Evolutionary conservation across 163 green algal genomes (phyloP), one percentile per base, ranked within the genome.

Genomic region (Chlamydomonas reinhardtii): DNA sequence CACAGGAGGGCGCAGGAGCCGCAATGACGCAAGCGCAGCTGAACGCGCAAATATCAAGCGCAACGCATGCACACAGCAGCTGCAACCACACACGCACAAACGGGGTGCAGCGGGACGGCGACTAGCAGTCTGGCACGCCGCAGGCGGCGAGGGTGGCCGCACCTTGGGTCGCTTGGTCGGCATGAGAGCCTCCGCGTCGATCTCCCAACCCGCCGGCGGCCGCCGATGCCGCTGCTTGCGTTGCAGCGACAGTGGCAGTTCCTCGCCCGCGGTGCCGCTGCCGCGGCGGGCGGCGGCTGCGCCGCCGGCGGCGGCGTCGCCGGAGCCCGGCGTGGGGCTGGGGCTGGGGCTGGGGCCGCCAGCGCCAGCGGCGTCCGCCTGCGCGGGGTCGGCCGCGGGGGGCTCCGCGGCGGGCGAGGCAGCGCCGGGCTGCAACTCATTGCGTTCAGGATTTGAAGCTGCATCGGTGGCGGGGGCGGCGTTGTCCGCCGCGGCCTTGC

Each of bases 211-310:
- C 2, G 76, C 76, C 1, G 76, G 76, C 15, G 76, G 76, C 39
- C 76, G 64, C 64, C 76, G 39, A 6, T 66, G 76, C 16, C 76
- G 76, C 76, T 84, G 76, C 64, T 84, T 84, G 29, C 76, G 76
- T 39, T 84, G 76, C 76, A 84, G 64, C 12, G 76, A 74, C 4
- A 84, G 20, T 0, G 76, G 65, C 22, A 74, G 74, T 9, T 82
- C 62, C 3, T 74, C 76, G 16, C 34, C 76, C 2, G 65, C 15
- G 4, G 56, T 0, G 25, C 22, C 61, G 29, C 61, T 83, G 75
- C 75, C 62, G 35, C 75, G n/a, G 61, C 75, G 35, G 35, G 11
- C 75, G 19, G 73, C 48, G 16, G 48, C 73, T 0, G n/a, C 17
- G 52, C 52, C 62, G 73, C 2, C 32, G 61, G 34, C 35, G 35